Evolutionary conservation across 805 yeast species (phyloP), one percentile per base, ranked within the genome.

Genomic region (Candida silvicultrix): DNA sequence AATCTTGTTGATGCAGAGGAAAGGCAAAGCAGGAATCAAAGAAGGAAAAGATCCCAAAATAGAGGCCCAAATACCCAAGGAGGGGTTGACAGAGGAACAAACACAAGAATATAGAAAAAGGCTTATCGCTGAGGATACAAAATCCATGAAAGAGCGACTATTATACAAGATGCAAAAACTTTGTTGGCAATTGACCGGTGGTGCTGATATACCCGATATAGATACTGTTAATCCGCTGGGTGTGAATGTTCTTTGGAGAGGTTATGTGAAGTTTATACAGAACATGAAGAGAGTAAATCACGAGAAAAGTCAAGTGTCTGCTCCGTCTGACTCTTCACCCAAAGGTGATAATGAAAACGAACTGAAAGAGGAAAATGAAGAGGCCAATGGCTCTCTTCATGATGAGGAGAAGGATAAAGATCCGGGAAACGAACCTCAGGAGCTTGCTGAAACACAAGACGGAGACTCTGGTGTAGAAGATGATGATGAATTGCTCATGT

Each of bases 161-260:
- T 44, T 68, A 23, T 47, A 46, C 11, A 64, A 55, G 28, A 55
- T 76, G 53, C 76, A 72, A 53, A 67, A 67, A 44, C 51, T 62
- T 12, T 72, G 78, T 45, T 71, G 69, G 48, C 69, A 69, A 41
- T 54, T 68, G 45, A 66, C 69, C 23, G 75, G 71, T 0, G 76
- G 71, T 32, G 62, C 49, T n/a, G 60, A 58, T 7, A 45, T 46
- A 12, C 49, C 3, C 5, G 63, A 59, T 34, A 45, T 48, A 16
- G 49, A 58, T 43, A 53, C 53, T 3, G 44, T 52, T 6, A 62
- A 67, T 32, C 58, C 63, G 15, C 38, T 60, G 29, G 67, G 66
- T 47, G 48, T 65, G 15, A 70, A 73, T 41, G 65, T 62, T 1
- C 55, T 76, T 32, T 75, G 80, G 80, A 62, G 74, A 51, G 58